Evolutionary conservation across 73 alveolate genomes (phyloP), one percentile per base, ranked within the genome.

Genomic region (Paramecium bursaria): DNA sequence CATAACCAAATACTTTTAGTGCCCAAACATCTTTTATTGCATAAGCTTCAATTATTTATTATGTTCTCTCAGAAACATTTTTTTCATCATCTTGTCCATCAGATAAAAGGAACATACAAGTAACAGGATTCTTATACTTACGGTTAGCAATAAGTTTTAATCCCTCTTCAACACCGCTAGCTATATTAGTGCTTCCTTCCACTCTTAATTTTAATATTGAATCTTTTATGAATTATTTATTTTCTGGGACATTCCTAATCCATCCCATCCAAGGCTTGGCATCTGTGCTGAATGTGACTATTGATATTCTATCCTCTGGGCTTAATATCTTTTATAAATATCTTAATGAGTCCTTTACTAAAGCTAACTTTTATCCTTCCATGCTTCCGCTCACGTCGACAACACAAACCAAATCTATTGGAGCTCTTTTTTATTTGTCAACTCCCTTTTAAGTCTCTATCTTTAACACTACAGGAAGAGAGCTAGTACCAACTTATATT

Each of bases 1-100:
- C 97, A 80, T 92, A 92, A 0, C 97, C 97, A 90, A 90, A 92
- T 33, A 95, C 48, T 74, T 92, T 93, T 7, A 92, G 67, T 33
- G 92, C 85, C 46, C 86, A 91, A 4, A 77, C 80, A 74, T 89
- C 87, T 29, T 90, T 30, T 15, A 87, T 75, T 11, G 86, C 33
- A 23, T 54, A 79, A n/a, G 61, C 86, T 47, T 77, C 46, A 4
- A 90, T 74, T 15, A 85, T 73, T 31, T 87, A 50, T 49, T 74
- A 55, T 17, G 86, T 48, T 74, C 90, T 88, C 6, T 73, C 67
- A 6, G 76, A 73, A 10, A 74, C 54, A 17, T 74, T 48, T 2
- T 27, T 47, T 51, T 6, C 0, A 80, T 92, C 92, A 74, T 92
- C 97, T 79, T 92, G 61, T 17, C 97, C 97, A 80, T 92, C 97